Conservation (phyloP, 352 stramenopile species). For the Phytophthora parvispora region DNA sequence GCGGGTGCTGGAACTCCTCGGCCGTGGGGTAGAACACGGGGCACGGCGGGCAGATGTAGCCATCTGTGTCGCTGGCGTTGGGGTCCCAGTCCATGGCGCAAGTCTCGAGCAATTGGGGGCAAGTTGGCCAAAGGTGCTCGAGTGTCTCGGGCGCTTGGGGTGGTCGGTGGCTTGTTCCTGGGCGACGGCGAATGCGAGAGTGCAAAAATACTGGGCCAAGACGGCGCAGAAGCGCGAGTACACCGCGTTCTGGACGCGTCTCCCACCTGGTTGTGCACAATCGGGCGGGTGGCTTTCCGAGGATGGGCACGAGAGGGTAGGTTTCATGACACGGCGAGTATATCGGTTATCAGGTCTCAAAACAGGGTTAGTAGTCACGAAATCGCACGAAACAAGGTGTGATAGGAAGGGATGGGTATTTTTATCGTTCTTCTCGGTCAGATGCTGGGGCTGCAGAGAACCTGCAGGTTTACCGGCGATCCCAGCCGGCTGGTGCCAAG, state of each 20-base stretch:
- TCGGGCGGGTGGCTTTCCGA: not conserved
- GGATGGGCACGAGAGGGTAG: not conserved
- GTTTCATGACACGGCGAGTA: not conserved
- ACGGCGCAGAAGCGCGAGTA: slow-evolving; percentile 4
- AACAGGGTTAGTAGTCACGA: slow-evolving; percentile 24
- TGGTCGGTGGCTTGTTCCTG: slow-evolving; percentile 10
- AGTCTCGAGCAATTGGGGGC: not conserved
- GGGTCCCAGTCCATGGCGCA: slow-evolving; percentile 79
- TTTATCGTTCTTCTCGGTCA: slow-evolving; percentile 23
- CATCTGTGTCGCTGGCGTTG: slow-evolving; percentile 54
- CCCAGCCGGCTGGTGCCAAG: not conserved
- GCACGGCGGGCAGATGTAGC: slow-evolving; percentile 88
- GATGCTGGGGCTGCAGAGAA: slow-evolving; percentile 17
- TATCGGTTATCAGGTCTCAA: slow-evolving; percentile 6
- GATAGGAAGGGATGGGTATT: slow-evolving; percentile 30
- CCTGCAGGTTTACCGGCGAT: slow-evolving; percentile 1
- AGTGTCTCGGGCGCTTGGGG: not conserved
- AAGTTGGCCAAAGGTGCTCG: not conserved
- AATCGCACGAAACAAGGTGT: slow-evolving; percentile 4
- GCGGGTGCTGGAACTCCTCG: slow-evolving; percentile 91
- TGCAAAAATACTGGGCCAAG: slow-evolving; percentile 38
- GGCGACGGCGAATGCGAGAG: slow-evolving; percentile 29
- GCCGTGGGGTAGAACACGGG: slow-evolving; percentile 89
- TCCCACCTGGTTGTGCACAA: slow-evolving; percentile 2
- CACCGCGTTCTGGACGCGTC: not conserved